A percentile compares a stretch with the other conserved stretches of the same genome.
These are phyloP conservation scores for Puccinia triticina DNA, from an alignment of 1,284 basidiomycete species.

Conservation along the genomic window DNA sequence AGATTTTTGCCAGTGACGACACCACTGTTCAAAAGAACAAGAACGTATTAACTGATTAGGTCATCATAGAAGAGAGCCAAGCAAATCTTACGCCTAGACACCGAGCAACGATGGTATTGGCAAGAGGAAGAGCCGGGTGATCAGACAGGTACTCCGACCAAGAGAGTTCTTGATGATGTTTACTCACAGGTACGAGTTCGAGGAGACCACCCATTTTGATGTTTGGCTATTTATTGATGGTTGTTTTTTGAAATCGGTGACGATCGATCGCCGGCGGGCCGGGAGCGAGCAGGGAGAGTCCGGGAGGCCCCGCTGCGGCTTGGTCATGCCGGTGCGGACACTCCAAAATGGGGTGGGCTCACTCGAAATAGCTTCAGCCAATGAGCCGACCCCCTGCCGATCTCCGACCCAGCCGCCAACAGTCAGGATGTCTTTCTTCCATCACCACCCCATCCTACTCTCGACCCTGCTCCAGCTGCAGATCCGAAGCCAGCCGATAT, in stretches of 20 bases:
- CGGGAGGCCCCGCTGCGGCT: too few relatives aligned
- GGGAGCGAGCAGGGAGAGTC: too few relatives aligned
- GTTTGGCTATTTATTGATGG: too few relatives aligned
- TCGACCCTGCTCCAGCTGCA: background rate
- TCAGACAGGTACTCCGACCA: background rate
- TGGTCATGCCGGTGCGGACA: too few relatives aligned
- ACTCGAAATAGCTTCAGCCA: too few relatives aligned
- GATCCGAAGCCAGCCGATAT: background rate
- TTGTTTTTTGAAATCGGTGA: too few relatives aligned
- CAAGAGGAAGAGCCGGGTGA: background rate
- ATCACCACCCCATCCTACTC: conserved; percentile 12
- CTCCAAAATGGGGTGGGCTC: too few relatives aligned
- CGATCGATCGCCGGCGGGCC: too few relatives aligned
- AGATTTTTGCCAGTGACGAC: conserved; percentile 51
- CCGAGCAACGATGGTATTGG: background rate
- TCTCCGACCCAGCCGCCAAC: too few relatives aligned
- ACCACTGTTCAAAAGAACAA: conserved; percentile 22
- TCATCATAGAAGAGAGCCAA: background rate
- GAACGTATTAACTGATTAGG: background rate
- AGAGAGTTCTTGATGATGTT: background rate
- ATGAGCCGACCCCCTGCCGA: too few relatives aligned
- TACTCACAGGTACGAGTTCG: conserved; percentile 49
- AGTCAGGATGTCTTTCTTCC: conserved; percentile 3
- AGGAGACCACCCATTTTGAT: conserved; percentile 37
- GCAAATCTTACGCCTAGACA: conserved; percentile 26